Base-by-base conservation (phyloP, 129 eudicot genomes). In the Tagetes erecta region DNA sequence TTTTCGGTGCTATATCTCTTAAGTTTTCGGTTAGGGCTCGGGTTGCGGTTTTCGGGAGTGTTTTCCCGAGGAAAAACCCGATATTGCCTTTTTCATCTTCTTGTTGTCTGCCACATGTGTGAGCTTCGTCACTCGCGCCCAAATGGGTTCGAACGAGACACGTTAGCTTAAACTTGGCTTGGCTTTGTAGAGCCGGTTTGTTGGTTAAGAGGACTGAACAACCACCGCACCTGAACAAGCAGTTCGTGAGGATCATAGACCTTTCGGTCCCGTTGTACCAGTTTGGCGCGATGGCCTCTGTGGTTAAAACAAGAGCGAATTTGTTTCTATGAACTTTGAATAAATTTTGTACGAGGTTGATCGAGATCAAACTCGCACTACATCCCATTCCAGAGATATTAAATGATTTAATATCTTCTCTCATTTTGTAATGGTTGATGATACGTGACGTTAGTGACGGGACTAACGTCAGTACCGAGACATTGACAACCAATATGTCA, bases 301-400 rank as follows among this genome's bases (percentile, higher is more conserved):
- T 49, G 56, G 84, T 85, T 35, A 85, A 73, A 12, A 85, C 82
- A 5, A 85, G 75, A 1, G 89, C 89, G 6, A 78, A 50, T 46
- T 69, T 64, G 71, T 85, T 78, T 50, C 41, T 67, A 27, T 82
- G 80, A 31, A 79, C 33, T 45, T 85, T 85, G 78, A 85, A 85
- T 75, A 85, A 7, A 74, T 76, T 83, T 30, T 72, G 84, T 1
- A 85, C 82, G 2, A 85, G 78, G 47, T 64, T 78, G 5, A 85
- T 72, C 3, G 89, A 70, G 11, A 85, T 71, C 72, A 82, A 64
- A 56, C 80, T 82, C 42, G 84, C 86, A 39, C 89, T 85, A 49
- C 89, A 85, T 6, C 86, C 89, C 89, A 85, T 85, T 31, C 89
- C 89, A 0, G 89, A 58, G 11, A 85, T 77, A 60, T 82, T 85